These are phyloP conservation scores for Talaromyces trachyspermus DNA, from an alignment of 495 filamentous ascomycete species.

Conservation along the genomic window DNA sequence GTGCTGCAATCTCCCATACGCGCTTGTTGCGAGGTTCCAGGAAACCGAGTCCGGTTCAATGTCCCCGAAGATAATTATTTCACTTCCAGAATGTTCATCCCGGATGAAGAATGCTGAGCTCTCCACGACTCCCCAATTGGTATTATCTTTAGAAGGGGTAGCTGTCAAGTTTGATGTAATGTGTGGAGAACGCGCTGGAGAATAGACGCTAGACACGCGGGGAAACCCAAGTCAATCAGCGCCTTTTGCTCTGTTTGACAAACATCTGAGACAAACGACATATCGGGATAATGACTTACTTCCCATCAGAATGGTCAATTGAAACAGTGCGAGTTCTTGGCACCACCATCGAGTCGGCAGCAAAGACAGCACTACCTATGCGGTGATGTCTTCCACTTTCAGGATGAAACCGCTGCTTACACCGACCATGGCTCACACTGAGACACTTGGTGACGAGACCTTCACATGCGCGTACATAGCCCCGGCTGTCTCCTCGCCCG, in stretches of 20 bases:
- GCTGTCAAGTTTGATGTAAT: conserved; percentile 1
- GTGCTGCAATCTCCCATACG: conserved; percentile 81
- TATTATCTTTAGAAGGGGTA: conserved; percentile 18
- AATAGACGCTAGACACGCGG: conserved; percentile 17
- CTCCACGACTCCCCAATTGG: conserved; percentile 50
- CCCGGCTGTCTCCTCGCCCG: conserved; percentile 63
- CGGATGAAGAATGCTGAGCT: conserved; percentile 90
- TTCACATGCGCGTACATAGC: conserved; percentile 79
- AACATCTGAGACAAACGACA: not conserved
- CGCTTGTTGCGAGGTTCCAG: conserved; percentile 66
- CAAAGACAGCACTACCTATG: conserved; percentile 42
- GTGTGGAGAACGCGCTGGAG: conserved; percentile 24
- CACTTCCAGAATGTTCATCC: conserved; percentile 55
- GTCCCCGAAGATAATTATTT: conserved; percentile 91
- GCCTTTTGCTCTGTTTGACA: no score
- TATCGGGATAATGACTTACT: conserved; percentile 17
- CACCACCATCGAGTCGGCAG: conserved; percentile 21
- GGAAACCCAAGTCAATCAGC: no score
- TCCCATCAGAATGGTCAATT: conserved; percentile 24
- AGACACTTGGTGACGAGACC: conserved; percentile 72
- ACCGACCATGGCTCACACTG: conserved; percentile 79
- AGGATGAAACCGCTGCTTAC: conserved; percentile 57
- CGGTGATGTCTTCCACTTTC: conserved; percentile 50
- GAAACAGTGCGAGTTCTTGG: conserved; percentile 22
- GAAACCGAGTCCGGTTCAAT: conserved; percentile 88